Percentiles rank a stretch among this genome's conserved stretches.
phyloP scores from a whole-genome alignment of 2,329 filamentous ascomycete genomes.

The Paramyrothecium roridum region DNA sequence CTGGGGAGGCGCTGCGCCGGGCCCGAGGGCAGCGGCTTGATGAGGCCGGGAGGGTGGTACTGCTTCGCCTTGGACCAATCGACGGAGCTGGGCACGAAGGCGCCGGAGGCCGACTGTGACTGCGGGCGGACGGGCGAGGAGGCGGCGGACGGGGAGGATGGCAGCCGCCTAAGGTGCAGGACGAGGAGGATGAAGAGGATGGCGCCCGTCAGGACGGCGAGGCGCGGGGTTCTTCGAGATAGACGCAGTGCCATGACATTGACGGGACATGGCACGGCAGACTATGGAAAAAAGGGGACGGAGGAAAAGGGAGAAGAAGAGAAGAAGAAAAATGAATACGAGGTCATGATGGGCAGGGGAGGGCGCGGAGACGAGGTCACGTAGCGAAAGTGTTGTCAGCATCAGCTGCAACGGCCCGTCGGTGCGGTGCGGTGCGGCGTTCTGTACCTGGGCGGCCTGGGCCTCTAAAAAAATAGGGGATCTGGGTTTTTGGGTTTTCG shows the following conservation, averaged over 20 bases:
- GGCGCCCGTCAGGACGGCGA: background rate
- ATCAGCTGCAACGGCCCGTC: too few relatives aligned
- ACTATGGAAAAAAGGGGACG: background rate
- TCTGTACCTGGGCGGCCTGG: background rate
- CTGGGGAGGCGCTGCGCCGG: conserved; percentile 17
- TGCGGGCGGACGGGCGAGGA: background rate
- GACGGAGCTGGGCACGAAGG: background rate
- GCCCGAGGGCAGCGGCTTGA: conserved; percentile 29
- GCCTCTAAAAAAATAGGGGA: background rate
- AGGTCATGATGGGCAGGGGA: background rate
- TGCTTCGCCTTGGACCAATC: background rate
- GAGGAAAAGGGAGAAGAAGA: background rate
- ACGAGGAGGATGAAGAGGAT: background rate
- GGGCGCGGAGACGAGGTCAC: background rate
- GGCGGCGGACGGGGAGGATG: background rate
- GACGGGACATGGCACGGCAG: background rate
- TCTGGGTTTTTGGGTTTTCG: background rate
- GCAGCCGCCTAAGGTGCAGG: background rate
- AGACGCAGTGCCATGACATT: background rate
- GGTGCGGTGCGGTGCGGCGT: too few relatives aligned
- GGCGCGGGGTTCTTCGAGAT: background rate
- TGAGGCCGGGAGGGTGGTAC: background rate
- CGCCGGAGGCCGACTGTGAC: background rate
- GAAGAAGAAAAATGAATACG: too few relatives aligned
- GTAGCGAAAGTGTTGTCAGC: too few relatives aligned